Conservation (phyloP, 1,284 basidiomycete species). For the Malassezia dermatis region DNA sequence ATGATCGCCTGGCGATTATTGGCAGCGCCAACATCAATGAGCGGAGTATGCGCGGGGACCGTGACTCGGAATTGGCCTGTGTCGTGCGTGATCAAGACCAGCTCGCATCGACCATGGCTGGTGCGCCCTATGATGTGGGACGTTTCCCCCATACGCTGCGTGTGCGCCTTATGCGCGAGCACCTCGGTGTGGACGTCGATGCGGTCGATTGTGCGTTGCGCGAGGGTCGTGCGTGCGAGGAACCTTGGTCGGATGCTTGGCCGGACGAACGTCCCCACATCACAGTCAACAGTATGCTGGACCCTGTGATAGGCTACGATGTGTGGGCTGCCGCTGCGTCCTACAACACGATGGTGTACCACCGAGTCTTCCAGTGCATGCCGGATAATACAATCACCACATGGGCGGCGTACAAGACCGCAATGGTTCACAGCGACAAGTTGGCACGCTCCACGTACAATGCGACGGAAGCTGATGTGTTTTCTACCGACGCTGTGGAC, state of each 20-base stretch:
- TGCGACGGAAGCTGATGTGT: conserved; percentile 12
- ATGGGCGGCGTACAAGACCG: conserved; percentile 44
- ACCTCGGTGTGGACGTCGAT: conserved; percentile 89
- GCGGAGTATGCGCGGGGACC: conserved; percentile 83
- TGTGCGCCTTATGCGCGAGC: conserved; percentile 88
- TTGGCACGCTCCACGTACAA: conserved; percentile 3
- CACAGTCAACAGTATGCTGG: neutral
- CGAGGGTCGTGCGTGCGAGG: neutral
- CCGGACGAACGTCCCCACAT: neutral
- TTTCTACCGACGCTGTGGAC: conserved; percentile 27
- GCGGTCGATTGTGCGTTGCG: conserved; percentile 54
- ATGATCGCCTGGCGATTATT: conserved; percentile 91
- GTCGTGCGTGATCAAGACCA: conserved; percentile 93
- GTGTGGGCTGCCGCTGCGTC: conserved; percentile 37
- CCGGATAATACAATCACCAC: conserved; percentile 45
- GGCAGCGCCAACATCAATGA: conserved; percentile 99
- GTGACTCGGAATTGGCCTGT: conserved; percentile 87
- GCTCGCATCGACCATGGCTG: conserved; percentile 82
- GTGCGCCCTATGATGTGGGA: conserved; percentile 86
- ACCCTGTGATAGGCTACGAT: conserved; percentile 26
- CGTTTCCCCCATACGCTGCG: conserved; percentile 90
- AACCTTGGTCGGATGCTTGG: neutral
- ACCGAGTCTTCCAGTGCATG: conserved; percentile 44
- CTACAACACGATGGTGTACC: conserved; percentile 43
- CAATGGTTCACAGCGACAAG: conserved; percentile 7